Conservation (phyloP, 2,329 filamentous ascomycete species). For the Xylaria sp. region DNA sequence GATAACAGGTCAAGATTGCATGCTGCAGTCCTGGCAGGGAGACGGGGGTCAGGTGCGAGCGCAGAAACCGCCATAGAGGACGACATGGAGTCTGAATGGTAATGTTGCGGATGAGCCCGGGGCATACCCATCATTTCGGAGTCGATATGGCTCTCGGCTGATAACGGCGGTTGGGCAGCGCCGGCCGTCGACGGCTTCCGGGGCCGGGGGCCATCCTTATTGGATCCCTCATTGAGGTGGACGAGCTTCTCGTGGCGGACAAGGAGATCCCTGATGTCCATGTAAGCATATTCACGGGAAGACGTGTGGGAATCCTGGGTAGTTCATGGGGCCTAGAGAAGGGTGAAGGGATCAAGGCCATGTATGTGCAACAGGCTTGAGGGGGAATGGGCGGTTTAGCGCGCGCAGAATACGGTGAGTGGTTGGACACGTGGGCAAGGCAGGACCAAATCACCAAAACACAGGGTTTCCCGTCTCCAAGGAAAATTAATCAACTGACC, state of each 20-base stretch:
- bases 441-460: slow-evolving; percentile 19
- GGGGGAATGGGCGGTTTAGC: slow-evolving; percentile 24
- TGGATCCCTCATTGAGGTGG: slow-evolving; percentile 60
- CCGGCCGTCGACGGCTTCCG: slow-evolving; percentile 56
- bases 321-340: slow-evolving; percentile 20
- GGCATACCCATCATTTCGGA: slow-evolving; percentile 50
- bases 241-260: slow-evolving; percentile 67
- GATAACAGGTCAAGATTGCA: slow-evolving; percentile 63
- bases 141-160: slow-evolving; percentile 52
- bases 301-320: slow-evolving; percentile 17
- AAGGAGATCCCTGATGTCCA: slow-evolving; percentile 66
- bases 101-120: slow-evolving; percentile 42
- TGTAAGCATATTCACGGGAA: slow-evolving; percentile 52
- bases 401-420: slow-evolving; percentile 28
- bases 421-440: slow-evolving; percentile 29
- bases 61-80: slow-evolving; percentile 42
- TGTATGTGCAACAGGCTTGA: slow-evolving; percentile 12
- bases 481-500: slow-evolving; percentile 48
- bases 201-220: slow-evolving; percentile 54
- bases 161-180: slow-evolving; percentile 47
- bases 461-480: slow-evolving; percentile 1
- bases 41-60: slow-evolving; percentile 51
- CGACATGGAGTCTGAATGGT: slow-evolving; percentile 45
- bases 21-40: slow-evolving; percentile 48
- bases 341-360: slow-evolving; percentile 19